Evolutionary conservation across 2,329 filamentous ascomycete species (phyloP), one percentile per base, ranked within the genome.

Genomic region (Botrytis paeoniae): DNA sequence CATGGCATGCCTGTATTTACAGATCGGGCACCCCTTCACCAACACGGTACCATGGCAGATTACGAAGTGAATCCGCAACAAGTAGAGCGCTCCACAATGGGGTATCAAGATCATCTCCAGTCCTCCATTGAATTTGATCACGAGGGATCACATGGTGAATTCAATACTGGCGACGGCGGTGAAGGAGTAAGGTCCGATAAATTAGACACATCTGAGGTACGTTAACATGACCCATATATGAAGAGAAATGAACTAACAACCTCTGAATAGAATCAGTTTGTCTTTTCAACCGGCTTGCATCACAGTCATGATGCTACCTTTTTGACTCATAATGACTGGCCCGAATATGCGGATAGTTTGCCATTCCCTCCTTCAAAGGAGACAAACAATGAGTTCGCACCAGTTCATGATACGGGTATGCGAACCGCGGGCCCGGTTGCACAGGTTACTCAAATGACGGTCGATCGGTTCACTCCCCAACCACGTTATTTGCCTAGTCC

Each of bases 151-250:
- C 65, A 68, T 57, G n/a, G 48, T 41, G 65, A 41, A 7, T 32
- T 6, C n/a, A 41, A 16, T 37, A 29, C 29, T 41, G 65, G 6
- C 35, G 35, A 43, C 35, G 48, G 51, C 48, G 65, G 65, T 41
- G 65, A 57, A 68, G 65, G 65, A 68, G 48, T 32, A 12, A 57
- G 48, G 48, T 68, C 65, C 65, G 65, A 68, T 32, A 32, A 32
- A 32, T 35, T 68, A n/a, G 65, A 37, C 35, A 20, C n/a, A 1
- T 41, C 37, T 57, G 65, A 25, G 65, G 65, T 68, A 68, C 29
- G 48, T 41, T 37, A 18, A 9, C 39, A 57, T 68, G 65, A 68
- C 65, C 61, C 35, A 57, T 57, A 68, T 68, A 57, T 68, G 65
- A 68, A 57, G 48, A 68, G 64, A 29, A 29, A 39, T 35, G 14